Evolutionary conservation across 371 early-diverging fungal species (phyloP), one percentile per base, ranked within the genome.

Genomic region (Mortierella sp.): DNA sequence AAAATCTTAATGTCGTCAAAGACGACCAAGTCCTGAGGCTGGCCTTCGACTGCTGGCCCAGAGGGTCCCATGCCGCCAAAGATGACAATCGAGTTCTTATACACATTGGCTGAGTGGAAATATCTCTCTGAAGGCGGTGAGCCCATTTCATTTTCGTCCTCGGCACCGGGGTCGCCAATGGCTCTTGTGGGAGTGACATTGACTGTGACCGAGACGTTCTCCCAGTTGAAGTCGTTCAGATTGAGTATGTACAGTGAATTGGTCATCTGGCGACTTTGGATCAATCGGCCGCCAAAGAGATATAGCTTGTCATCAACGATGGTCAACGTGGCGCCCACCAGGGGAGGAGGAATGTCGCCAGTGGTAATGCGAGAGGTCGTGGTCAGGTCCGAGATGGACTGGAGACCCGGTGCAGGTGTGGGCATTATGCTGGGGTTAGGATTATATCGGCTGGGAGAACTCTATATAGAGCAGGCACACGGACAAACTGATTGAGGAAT

Each of bases 251-350:
- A 92, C 19, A 92, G 75, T 57, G 91, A 86, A 69, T 89, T 90
- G 28, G 89, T 87, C 81, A 92, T 85, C 66, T 84, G 86, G 21
- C 89, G 84, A n/a, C 83, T 82, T 27, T 85, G 82, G 26, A 87
- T 83, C 12, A 90, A 72, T 11, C 91, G 85, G 23, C 93, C 93
- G 37, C 90, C 93, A 81, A 93, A 92, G 14, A 92, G 86, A 64
- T 88, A 90, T 0, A 92, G 73, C 28, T 79, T 73, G 37, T 89
- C 84, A n/a, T 81, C 84, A 11, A 92, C 80, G 11, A 89, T 84
- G 32, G 92, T 89, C n/a, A 87, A 81, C 0, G 92, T 89, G 19
- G 90, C 84, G 17, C 93, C 93, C 5, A 92, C 91, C 34, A 91
- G 79, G 6, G 93, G 88, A 11, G 92, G 91, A 9, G 93, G 93